Conservation (phyloP, 2,329 filamentous ascomycete genomes). For the Exophiala oligosperma region DNA sequence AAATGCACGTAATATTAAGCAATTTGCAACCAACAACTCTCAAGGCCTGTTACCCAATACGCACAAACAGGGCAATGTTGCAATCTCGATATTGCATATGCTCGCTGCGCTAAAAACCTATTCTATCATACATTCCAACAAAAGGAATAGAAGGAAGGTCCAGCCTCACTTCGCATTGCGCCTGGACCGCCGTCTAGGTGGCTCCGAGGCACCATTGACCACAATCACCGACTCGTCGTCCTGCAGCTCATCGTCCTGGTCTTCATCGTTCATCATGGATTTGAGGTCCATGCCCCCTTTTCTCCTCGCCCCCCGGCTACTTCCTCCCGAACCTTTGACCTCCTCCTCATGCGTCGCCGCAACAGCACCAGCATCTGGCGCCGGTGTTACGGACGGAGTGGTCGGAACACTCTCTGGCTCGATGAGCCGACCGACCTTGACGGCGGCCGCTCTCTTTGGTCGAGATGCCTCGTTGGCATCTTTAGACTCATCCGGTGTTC, state of each 20-base stretch:
- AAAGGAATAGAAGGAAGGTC: neutral
- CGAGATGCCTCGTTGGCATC: conserved; percentile 1
- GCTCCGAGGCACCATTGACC: conserved; percentile 9
- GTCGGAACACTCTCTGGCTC: conserved; percentile 6
- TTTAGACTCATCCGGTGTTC: conserved; percentile 4
- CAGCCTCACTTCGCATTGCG: conserved; percentile 6
- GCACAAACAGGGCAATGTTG: neutral
- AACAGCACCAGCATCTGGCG: conserved; percentile 3
- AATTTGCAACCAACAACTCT: neutral
- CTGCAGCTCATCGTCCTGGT: conserved; percentile 1
- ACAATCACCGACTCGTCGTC: conserved; percentile 19
- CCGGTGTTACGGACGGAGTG: conserved; percentile 12
- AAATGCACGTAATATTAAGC: no score
- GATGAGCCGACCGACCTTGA: neutral
- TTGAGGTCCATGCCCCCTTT: conserved; percentile 1
- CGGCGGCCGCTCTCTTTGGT: conserved; percentile 1
- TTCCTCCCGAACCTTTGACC: neutral
- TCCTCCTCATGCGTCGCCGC: neutral
- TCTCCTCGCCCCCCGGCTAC: neutral
- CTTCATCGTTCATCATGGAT: neutral
- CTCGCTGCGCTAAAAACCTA: no score
- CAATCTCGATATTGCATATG: neutral
- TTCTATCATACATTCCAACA: no score
- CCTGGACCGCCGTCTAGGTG: conserved; percentile 17
- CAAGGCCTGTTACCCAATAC: no score